These are phyloP conservation scores for Dalbergia cultrata DNA, from an alignment of 306 rosid species.

Conservation along the genomic window DNA sequence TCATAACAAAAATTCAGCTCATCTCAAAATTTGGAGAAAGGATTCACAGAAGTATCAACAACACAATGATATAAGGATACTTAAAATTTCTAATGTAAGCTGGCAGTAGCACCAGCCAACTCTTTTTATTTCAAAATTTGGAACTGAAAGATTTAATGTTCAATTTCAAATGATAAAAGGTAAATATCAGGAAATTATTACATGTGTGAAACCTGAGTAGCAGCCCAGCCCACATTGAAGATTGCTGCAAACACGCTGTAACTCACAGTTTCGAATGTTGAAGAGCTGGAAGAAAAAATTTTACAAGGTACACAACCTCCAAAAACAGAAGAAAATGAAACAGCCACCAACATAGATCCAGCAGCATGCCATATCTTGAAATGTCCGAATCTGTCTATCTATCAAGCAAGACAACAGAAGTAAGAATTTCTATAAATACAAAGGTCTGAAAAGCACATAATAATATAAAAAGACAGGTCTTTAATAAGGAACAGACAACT, in stretches of 20 bases:
- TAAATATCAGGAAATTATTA: slow-evolving; percentile 53
- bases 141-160: not conserved
- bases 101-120: slow-evolving; percentile 17
- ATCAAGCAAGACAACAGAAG: slow-evolving; percentile 50
- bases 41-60: slow-evolving; percentile 5
- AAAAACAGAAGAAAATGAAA: slow-evolving; percentile 96
- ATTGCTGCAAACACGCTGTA: slow-evolving; percentile 92
- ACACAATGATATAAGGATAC: not conserved
- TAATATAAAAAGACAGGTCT: not conserved
- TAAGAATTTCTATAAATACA: slow-evolving; percentile 35
- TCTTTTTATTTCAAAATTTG: slow-evolving; percentile 16
- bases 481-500: slow-evolving; percentile 14
- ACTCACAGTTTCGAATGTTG: slow-evolving; percentile 72
- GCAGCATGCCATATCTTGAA: slow-evolving; percentile 98
- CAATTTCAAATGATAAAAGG: slow-evolving; percentile 35
- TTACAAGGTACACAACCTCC: slow-evolving; percentile 90
- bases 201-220: slow-evolving; percentile 98
- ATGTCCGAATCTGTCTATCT: slow-evolving; percentile 97
- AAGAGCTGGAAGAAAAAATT: slow-evolving; percentile 62
- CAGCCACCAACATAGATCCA: slow-evolving; percentile 95
- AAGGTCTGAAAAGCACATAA: slow-evolving; percentile 36
- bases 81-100: not conserved
- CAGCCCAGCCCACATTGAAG: slow-evolving; percentile 97
- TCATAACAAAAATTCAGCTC: slow-evolving; percentile 4
- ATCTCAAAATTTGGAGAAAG: slow-evolving; percentile 8